Evolutionary conservation across 371 early-diverging fungal species (phyloP), one percentile per base, ranked within the genome.

Genomic region (Massospora cicadina): DNA sequence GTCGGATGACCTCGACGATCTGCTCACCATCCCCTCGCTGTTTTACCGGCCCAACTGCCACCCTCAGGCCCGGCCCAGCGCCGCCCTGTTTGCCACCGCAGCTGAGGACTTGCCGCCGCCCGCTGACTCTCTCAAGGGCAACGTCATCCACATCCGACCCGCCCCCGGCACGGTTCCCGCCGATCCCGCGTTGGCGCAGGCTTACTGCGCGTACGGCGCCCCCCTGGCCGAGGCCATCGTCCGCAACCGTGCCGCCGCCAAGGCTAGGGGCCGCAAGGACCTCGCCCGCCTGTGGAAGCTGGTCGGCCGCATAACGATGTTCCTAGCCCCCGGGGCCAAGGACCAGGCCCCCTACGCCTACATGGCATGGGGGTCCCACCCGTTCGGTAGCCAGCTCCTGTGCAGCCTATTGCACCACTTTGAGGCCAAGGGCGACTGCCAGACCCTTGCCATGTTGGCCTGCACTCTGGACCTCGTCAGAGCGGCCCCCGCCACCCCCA

Each of bases 401-500:
- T 71, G 80, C 57, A 76, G 75, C 56, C 58, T 84, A 82, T 84
- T 90, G 30, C 69, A 77, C 0, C 79, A 85, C 66, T 78, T 85
- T 67, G 79, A 82, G 66, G 68, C 69, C 2, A 73, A 77, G 54
- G 87, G 89, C 5, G 91, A 93, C 73, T 77, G 89, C 29, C 93
- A 93, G 70, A 88, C 87, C 54, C 77, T 88, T 55, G 90, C 91
- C 0, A 74, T 93, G 71, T 73, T 93, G 2, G 76, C 85, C 1
- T 91, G 91, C 67, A 84, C 86, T 10, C 81, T 93, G 60, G 68
- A 71, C 32, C 76, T 55, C 10, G 54, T 23, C 17, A 26, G 13
- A 2, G 10, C 55, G 53, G 17, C 43, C 77, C 27, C 73, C 71
- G 5, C 43, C 21, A 28, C 26, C 43, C 23, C 32, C 2, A 43